Evolutionary conservation across 2,329 filamentous ascomycete genomes (phyloP), one percentile per base, ranked within the genome.

Genomic region (Colletotrichum melonis): DNA sequence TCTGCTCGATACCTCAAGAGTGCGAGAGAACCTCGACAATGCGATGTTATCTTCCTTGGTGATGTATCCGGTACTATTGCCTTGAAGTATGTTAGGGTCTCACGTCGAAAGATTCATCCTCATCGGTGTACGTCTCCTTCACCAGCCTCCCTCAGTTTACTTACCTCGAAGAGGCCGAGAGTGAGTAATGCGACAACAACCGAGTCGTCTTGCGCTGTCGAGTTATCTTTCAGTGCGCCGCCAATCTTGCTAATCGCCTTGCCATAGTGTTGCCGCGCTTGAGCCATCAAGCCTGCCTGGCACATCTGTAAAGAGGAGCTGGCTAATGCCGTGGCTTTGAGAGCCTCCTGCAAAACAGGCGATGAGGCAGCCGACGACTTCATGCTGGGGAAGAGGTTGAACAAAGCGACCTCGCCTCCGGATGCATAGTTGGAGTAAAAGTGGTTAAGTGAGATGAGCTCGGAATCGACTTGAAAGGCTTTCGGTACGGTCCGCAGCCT

Each of bases 321-420:
- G 7, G 69, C 73, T 32, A 74, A 9, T 38, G 73, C 73, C n/a
- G 73, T 73, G 30, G 73, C 73, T 49, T 66, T 62, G 30, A 74
- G 30, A 19, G 57, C 73, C 26, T 69, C 60, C 12, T 65, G 52
- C 5, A 74, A 73, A 32, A 52, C 62, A 5, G 32, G 69, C 42
- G 75, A 74, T 35, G 76, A 78, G 55, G 80, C 77, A 14, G 16
- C 26, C 74, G 49, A 28, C 35, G 49, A 62, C n/a, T 63, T 63
- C 22, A 62, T n/a, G 16, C 42, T 52, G 0, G 65, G 14, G 19
- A 72, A 1, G 7, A 73, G 3, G 9, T 57, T 28, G 8, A 66
- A 65, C 6, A 73, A 58, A 8, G 42, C 56, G 19, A 73, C 14
- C n/a, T 62, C 62, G 3, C 63, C 56, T 6, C 30, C 62, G 12